Base-by-base conservation (phyloP, 2,329 filamentous ascomycete species). In the Pseudogymnoascus pannorum region DNA sequence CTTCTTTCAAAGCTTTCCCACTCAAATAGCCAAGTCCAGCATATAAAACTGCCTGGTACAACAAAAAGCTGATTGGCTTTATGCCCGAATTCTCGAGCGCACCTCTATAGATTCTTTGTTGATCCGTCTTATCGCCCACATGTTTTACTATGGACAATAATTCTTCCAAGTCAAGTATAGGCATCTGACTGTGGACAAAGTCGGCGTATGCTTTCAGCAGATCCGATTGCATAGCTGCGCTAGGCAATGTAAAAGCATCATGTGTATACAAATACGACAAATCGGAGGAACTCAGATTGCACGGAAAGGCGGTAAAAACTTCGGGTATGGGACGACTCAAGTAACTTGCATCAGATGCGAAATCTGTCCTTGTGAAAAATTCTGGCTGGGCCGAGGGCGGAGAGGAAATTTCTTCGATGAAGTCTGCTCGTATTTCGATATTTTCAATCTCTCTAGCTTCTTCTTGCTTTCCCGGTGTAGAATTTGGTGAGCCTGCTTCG, bases 31-130 rank as follows among this genome's bases (percentile, higher is more conserved):
- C 60, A 24, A 61, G 61, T 16, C 61, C 67, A 44, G 67, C 66
- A 60, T 65, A 68, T 64, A 69, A 63, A 8, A 68, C 62, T 18
- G 65, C 66, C 48, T 69, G 67, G 29, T 68, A 68, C 9, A 69
- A 57, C 24, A 69, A 61, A 12, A 69, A 51, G 12, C 33, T 61
- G 14, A 67, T 67, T 31, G 61, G 38, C 4, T 35, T 35, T 38
- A 26, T 22, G 16, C n/a, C 9, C 20, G 22, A 26, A 26, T 26
- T 48, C 26, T 48, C 14, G 42, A 48, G 16, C 42, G 0, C 6
- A 48, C 2, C 14, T 26, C 42, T 48, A 48, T 48, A 12, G 26
- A 7, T 48, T 26, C 22, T 48, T 22, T 48, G 22, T 48, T 48
- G 7, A 14, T 62, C 44, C 1, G 16, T 18, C 58, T 35, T 61